Conservation (phyloP, 306 rosid genomes). For the Vigna mungo region DNA sequence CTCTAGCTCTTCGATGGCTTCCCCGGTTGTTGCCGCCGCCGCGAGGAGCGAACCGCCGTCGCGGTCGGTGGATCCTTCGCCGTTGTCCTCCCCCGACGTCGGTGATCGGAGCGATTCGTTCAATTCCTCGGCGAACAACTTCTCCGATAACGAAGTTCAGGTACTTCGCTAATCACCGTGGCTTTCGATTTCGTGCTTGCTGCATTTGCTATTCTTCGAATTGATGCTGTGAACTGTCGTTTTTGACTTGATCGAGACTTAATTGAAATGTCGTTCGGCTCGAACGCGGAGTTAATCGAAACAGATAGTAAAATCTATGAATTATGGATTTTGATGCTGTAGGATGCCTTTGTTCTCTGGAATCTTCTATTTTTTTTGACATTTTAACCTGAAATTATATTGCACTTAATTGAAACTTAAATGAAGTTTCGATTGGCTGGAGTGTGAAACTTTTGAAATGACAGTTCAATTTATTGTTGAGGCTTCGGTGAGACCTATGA, state of each 20-base stretch:
- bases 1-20: conserved; percentile 30
- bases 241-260: neutral
- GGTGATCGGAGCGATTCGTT: conserved; percentile 57
- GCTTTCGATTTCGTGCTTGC: neutral
- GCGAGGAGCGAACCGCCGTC: conserved; percentile 51
- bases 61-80: conserved; percentile 52
- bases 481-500: conserved; percentile 2
- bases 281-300: neutral
- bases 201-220: conserved; percentile 37
- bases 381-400: conserved; percentile 5
- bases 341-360: conserved; percentile 1
- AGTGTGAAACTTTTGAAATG: neutral
- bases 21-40: conserved; percentile 48
- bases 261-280: neutral
- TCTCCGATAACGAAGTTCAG: conserved; percentile 60
- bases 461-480: neutral
- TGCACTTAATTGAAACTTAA: conserved; percentile 7
- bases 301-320: neutral
- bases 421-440: neutral
- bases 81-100: conserved; percentile 49
- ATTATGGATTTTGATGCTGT: conserved; percentile 20
- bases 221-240: conserved; percentile 3
- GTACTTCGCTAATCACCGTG: conserved; percentile 35
- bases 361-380: neutral
- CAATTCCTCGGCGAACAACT: conserved; percentile 53